phyloP scores from a whole-genome alignment of 2,329 filamentous ascomycete species.

The Cordyceps pruinosa region DNA sequence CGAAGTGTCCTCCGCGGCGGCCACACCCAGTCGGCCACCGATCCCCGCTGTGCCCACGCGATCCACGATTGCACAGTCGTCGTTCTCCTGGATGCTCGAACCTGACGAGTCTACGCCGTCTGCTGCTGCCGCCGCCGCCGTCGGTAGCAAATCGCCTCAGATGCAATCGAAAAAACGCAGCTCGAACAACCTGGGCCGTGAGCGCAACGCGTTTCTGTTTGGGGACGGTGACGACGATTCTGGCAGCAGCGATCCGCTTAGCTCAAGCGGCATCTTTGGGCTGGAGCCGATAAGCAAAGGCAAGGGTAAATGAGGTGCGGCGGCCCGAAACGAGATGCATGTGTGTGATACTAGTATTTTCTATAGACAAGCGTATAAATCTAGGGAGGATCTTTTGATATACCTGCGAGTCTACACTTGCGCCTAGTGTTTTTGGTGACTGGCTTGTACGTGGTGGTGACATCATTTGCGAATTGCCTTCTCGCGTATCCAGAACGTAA shows the following conservation, averaged over 20 bases:
- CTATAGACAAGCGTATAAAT: background rate
- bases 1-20: slow-evolving; percentile 8
- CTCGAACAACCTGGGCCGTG: slow-evolving; percentile 40
- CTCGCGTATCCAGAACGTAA: slow-evolving; percentile 49
- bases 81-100: slow-evolving; percentile 74
- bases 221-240: slow-evolving; percentile 38
- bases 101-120: slow-evolving; percentile 35
- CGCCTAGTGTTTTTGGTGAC: too few species aligned
- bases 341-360: background rate
- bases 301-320: slow-evolving; percentile 16
- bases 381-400: background rate
- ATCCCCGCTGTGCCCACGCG: slow-evolving; percentile 44
- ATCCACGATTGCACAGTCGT: slow-evolving; percentile 64
- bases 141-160: slow-evolving; percentile 25
- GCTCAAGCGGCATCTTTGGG: slow-evolving; percentile 47
- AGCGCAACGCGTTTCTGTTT: slow-evolving; percentile 54
- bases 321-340: background rate
- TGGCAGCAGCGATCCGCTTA: slow-evolving; percentile 27
- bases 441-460: too few species aligned
- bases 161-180: slow-evolving; percentile 32
- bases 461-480: slow-evolving; percentile 29
- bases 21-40: slow-evolving; percentile 25
- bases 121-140: slow-evolving; percentile 11
- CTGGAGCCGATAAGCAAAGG: slow-evolving; percentile 39
- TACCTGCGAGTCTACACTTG: too few species aligned